Conservation (phyloP, 1,139 yeast genomes). For the Keqinozyma sinolaborantium region DNA sequence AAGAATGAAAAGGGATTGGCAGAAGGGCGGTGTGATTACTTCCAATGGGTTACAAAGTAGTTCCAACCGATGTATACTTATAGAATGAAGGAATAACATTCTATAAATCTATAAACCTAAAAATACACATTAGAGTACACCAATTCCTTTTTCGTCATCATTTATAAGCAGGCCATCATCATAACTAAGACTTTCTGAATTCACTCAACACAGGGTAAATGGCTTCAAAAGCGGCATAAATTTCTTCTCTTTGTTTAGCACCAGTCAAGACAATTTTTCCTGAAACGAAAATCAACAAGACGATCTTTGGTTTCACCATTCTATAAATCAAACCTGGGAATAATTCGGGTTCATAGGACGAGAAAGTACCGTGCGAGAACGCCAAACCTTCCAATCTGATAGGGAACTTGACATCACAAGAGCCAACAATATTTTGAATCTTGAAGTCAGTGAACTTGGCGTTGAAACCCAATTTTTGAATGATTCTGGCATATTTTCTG, state of each 20-base stretch:
- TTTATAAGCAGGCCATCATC: background rate
- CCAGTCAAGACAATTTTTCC: conserved; percentile 98
- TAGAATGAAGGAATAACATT: conserved; percentile 1
- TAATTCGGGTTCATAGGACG: conserved; percentile 96
- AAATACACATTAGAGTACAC: background rate
- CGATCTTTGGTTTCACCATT: conserved; percentile 99
- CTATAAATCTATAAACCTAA: background rate
- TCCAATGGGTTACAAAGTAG: conserved; percentile 31
- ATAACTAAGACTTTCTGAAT: conserved; percentile 72
- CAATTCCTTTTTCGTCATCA: background rate
- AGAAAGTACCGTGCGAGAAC: conserved; percentile 97
- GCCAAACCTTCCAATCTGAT: conserved; percentile 97
- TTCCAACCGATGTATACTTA: background rate
- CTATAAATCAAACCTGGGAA: conserved; percentile 98
- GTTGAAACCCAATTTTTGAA: conserved; percentile 95
- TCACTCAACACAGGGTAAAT: conserved; percentile 97
- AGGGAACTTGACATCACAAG: conserved; percentile 97
- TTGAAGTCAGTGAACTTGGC: conserved; percentile 96
- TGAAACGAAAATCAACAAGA: conserved; percentile 88
- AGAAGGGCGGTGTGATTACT: conserved; percentile 25
- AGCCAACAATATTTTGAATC: conserved; percentile 97
- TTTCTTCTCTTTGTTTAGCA: conserved; percentile 98
- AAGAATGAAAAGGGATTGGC: conserved; percentile 14
- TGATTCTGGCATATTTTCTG: conserved; percentile 95
- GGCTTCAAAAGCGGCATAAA: conserved; percentile 96